Evolutionary conservation across 1,139 yeast genomes (phyloP), one percentile per base, ranked within the genome.

Genomic region (Kodamaea alishanica): DNA sequence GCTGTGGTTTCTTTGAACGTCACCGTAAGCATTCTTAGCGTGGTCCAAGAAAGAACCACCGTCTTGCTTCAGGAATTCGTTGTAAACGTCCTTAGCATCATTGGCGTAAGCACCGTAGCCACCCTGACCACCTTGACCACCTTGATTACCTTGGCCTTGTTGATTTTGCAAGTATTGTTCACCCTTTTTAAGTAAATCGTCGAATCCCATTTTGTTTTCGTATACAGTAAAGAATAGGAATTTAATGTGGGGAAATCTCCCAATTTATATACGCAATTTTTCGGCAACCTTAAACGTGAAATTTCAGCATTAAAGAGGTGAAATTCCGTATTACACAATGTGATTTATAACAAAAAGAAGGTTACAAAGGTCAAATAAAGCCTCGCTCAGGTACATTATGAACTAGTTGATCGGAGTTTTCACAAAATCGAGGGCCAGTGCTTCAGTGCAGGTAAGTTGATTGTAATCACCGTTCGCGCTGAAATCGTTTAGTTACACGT

Each of bases 11-110:
- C 42, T 43, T 38, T 47, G 50, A 46, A 50, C 43, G 27, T 55
- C 62, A 35, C 48, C 43, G 55, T 58, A 65, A 40, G 67, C 68
- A 43, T 58, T 52, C 50, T 63, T 57, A 47, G 70, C 72, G 48
- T 62, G 60, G 47, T 61, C 64, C 11, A 51, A 35, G 50, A 54
- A 50, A 34, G 63, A 46, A 45, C 69, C 70, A 15, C 20, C 20
- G 30, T 58, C 61, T 36, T 55, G 48, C 44, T 54, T 51, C 55
- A 47, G 45, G 60, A 54, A 65, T 38, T 56, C 58, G 28, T 48
- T 40, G 59, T 58, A 66, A 42, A 63, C 70, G 34, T 56, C 62
- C 49, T 64, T 54, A 40, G 67, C 68, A 38, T 65, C 70, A 42
- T 60, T 59, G 31, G 49, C 32, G 48, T 46, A 50, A 30, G 55